Evolutionary conservation across 1,284 basidiomycete species (phyloP), one percentile per base, ranked within the genome.

Genomic region (Meripilus lineatus): DNA sequence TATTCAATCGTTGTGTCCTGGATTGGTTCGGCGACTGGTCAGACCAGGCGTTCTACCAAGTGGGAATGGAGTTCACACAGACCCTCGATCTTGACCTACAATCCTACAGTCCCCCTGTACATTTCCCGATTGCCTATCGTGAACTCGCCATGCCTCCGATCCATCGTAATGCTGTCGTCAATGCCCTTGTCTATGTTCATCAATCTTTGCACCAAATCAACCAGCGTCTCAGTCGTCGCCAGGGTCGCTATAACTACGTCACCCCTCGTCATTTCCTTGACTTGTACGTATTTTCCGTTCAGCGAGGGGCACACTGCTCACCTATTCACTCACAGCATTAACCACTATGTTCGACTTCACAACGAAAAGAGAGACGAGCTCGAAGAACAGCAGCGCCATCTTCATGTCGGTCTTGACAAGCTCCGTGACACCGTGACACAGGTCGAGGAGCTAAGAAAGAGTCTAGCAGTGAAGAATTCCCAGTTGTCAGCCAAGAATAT

Each of bases 1-100:
- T 97, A 57, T 98, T 98, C 81, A 98, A 98, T 69, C 85, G 94
- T 70, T 98, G 94, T 62, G 94, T 97, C 4, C 75, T 98, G 46
- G 93, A 97, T 65, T 97, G 94, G 94, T 97, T 97, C 56, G 93
- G 94, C 32, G 93, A 96, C 62, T 97, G 94, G 94, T 93, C 93
- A 5, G 92, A 95, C 56, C 93, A 96, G 61, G 93, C 94, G 1
- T 89, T 97, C 64, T 96, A 89, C 61, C 94, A 97, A 71, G 94
- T 98, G 47, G 94, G 89, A 28, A 81, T 88, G 73, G 94, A 97
- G 67, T 94, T 97, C 64, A 97, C 93, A 0, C 79, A 89, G 44
- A 86, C 85, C 0, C 76, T 98, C 45, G 94, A 97, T 64, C 78
- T 97, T 54, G 94, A 96, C 55, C 65, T 90, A 21, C 75, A 88